These are phyloP conservation scores for Aspergillus udagawae DNA, from an alignment of 2,329 filamentous ascomycete genomes.

Conservation along the genomic window DNA sequence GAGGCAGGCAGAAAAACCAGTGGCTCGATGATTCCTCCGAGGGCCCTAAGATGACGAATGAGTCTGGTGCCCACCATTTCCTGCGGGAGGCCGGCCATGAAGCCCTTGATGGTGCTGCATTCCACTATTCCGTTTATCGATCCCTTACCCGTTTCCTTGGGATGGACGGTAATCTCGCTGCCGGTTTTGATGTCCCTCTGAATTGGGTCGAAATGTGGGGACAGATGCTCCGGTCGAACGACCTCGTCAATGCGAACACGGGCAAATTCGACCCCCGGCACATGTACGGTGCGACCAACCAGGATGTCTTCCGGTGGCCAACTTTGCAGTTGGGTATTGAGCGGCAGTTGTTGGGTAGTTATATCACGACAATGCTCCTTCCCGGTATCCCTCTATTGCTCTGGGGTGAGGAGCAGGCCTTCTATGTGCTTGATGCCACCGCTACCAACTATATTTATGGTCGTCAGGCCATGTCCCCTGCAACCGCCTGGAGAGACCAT, in stretches of 20 bases:
- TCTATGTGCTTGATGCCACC: slow-evolving; percentile 60
- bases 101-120: slow-evolving; percentile 57
- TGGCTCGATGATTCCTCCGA: slow-evolving; percentile 41
- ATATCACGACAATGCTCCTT: slow-evolving; percentile 55
- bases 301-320: slow-evolving; percentile 63
- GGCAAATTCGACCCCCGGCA: slow-evolving; percentile 60
- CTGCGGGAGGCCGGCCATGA: slow-evolving; percentile 50
- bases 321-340: slow-evolving; percentile 53
- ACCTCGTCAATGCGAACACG: slow-evolving; percentile 56
- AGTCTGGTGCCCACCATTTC: slow-evolving; percentile 41
- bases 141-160: slow-evolving; percentile 57
- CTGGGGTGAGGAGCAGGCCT: slow-evolving; percentile 63
- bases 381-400: slow-evolving; percentile 58
- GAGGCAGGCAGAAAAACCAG: slow-evolving; percentile 55
- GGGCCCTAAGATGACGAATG: slow-evolving; percentile 47
- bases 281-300: slow-evolving; percentile 60
- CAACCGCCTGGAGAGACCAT: slow-evolving; percentile 59
- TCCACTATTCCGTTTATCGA: slow-evolving; percentile 60
- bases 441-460: slow-evolving; percentile 62
- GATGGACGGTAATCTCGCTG: slow-evolving; percentile 52
- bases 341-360: slow-evolving; percentile 53
- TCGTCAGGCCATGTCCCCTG: slow-evolving; percentile 57
- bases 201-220: slow-evolving; percentile 55
- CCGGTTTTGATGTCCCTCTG: slow-evolving; percentile 49
- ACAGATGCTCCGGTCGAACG: slow-evolving; percentile 53